Conservation (phyloP, 163 green algal genomes). For the Volvox carteri region DNA sequence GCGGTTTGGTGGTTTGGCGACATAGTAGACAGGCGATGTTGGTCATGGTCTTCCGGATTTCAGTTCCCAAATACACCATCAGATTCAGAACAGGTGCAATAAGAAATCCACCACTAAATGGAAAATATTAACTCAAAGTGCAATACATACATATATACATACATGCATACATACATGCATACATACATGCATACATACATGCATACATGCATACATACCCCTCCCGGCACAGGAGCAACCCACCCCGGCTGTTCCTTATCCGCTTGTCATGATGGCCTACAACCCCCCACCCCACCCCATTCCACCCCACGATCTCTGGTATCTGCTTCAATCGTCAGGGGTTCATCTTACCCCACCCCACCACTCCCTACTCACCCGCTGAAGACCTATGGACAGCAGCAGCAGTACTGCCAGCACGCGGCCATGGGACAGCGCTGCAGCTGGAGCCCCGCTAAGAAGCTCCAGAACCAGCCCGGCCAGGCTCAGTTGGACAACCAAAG, state of each 20-base stretch:
- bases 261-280: no score
- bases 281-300: no score
- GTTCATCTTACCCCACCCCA: neutral
- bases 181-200: no score
- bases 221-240: neutral
- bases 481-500: constrained; percentile 15
- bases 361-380: constrained; percentile 9
- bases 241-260: neutral
- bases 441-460: constrained; percentile 1
- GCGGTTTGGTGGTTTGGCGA: no score
- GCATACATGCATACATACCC: neutral
- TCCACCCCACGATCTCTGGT: neutral
- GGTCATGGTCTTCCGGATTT: no score
- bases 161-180: no score
- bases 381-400: constrained; percentile 3
- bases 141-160: no score
- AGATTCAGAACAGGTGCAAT: no score
- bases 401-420: neutral
- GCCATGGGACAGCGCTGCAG: neutral
- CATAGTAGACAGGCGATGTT: no score
- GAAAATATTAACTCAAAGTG: no score
- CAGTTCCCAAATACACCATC: no score
- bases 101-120: no score
- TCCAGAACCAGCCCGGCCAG: neutral
- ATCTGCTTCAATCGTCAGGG: neutral